phyloP scores from a whole-genome alignment of 2,329 filamentous ascomycete genomes.

The Calonectria montana region DNA sequence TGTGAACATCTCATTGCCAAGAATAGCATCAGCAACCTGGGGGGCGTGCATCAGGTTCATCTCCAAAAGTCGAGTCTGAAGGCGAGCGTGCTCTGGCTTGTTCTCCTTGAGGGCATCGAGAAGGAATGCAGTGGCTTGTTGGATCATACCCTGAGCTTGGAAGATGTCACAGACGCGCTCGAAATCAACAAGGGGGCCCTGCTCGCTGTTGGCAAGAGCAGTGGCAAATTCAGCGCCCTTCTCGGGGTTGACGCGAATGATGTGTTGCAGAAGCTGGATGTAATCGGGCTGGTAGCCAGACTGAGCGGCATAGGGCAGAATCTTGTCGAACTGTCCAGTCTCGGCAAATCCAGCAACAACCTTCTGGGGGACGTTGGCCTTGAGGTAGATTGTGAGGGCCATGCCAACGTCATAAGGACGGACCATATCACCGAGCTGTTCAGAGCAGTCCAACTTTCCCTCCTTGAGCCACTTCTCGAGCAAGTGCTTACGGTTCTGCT shows the following conservation, averaged over 20 bases:
- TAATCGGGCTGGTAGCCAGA: slow-evolving; percentile 95
- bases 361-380: slow-evolving; percentile 91
- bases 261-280: slow-evolving; percentile 90
- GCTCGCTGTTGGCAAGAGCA: slow-evolving; percentile 89
- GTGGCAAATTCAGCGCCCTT: slow-evolving; percentile 96
- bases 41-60: slow-evolving; percentile 98
- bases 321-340: slow-evolving; percentile 96
- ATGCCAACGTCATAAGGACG: slow-evolving; percentile 89
- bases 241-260: slow-evolving; percentile 89
- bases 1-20: slow-evolving; percentile 98
- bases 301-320: slow-evolving; percentile 88
- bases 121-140: slow-evolving; percentile 97
- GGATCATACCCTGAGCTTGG: slow-evolving; percentile 97
- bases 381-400: slow-evolving; percentile 88
- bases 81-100: slow-evolving; percentile 88
- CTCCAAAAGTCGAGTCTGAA: slow-evolving; percentile 95
- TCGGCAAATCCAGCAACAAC: slow-evolving; percentile 96
- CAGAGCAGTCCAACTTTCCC: slow-evolving; percentile 94
- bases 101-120: slow-evolving; percentile 96
- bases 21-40: slow-evolving; percentile 96
- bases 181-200: slow-evolving; percentile 88
- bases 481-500: slow-evolving; percentile 93
- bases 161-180: slow-evolving; percentile 98
- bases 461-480: slow-evolving; percentile 98
- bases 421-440: slow-evolving; percentile 95